A percentile compares a stretch with the other conserved stretches of the same genome.
Conservation (phyloP, 768 basidiomycete genomes). For the Mycena indigotica region DNA sequence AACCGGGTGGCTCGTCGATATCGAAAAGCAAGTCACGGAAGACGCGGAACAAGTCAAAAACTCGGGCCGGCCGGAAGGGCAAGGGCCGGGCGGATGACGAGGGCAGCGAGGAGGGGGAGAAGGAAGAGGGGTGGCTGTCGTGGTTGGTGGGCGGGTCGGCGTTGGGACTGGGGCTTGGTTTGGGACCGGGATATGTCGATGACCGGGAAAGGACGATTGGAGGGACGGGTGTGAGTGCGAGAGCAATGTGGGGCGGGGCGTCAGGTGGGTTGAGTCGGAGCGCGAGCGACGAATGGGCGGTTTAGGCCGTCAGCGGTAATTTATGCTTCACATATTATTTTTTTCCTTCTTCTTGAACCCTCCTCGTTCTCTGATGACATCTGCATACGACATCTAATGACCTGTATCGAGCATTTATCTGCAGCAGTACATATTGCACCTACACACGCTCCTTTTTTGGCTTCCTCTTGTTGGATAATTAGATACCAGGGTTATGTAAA, state of each 20-base stretch:
- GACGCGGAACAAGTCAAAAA: not conserved
- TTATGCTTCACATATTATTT: not conserved
- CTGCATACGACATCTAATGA: not conserved
- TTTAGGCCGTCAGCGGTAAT: constrained; percentile 28
- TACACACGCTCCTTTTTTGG: too few relatives aligned
- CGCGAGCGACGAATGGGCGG: constrained; percentile 58
- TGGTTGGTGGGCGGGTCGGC: constrained; percentile 21
- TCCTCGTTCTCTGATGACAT: not conserved
- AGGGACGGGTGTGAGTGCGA: constrained; percentile 18
- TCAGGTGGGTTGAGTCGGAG: constrained; percentile 19
- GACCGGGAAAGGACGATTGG: constrained; percentile 10
- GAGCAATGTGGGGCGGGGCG: constrained; percentile 22
- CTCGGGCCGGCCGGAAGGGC: constrained; percentile 24
- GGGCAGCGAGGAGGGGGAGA: constrained; percentile 8
- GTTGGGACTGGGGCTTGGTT: constrained; percentile 34
- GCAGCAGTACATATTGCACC: not conserved
- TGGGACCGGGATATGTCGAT: constrained; percentile 14
- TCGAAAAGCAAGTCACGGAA: constrained; percentile 37
- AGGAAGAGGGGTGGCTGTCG: constrained; percentile 16
- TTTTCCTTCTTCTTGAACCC: not conserved
- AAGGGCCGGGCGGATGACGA: constrained; percentile 27
- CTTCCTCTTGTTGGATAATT: too few relatives aligned
- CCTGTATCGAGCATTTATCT: not conserved
- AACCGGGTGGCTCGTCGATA: constrained; percentile 33
- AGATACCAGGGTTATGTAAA: too few relatives aligned